These are phyloP conservation scores for Ophiostoma montium DNA, from an alignment of 2,329 filamentous ascomycete species.

Conservation along the genomic window DNA sequence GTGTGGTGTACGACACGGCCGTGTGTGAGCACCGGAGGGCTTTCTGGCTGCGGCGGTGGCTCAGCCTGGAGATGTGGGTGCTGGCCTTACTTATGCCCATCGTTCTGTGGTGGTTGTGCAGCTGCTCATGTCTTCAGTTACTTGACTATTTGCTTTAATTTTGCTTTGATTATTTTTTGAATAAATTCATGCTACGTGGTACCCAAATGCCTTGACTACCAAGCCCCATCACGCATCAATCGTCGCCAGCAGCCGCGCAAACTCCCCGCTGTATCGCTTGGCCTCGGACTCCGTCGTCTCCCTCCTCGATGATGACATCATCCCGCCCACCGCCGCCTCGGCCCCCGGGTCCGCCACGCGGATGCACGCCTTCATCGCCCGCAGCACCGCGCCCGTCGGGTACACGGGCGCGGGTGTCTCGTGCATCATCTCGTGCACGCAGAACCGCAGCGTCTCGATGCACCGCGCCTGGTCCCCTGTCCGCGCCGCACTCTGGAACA, in stretches of 20 bases:
- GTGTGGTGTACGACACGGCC: constrained; percentile 36
- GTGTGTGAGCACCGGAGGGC: constrained; percentile 29
- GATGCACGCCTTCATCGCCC: constrained; percentile 40
- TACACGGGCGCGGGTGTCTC: constrained; percentile 38
- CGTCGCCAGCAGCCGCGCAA: constrained; percentile 5
- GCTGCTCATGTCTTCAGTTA: constrained; percentile 13
- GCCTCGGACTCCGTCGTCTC: too few species aligned
- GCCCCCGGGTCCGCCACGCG: constrained; percentile 38
- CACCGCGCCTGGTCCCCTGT: constrained; percentile 29
- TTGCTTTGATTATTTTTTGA: neutral
- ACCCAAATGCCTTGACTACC: too few species aligned
- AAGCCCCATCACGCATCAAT: neutral
- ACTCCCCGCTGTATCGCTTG: constrained; percentile 5
- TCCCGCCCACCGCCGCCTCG: constrained; percentile 18
- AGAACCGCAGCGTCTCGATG: constrained; percentile 34
- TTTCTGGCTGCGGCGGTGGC: constrained; percentile 29
- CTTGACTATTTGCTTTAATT: neutral
- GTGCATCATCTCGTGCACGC: constrained; percentile 43
- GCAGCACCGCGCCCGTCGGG: constrained; percentile 28
- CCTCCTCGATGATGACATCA: neutral
- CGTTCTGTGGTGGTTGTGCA: constrained; percentile 23
- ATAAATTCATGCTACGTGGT: too few species aligned
- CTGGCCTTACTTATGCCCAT: constrained; percentile 28
- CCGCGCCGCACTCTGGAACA: constrained; percentile 35
- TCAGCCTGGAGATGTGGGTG: constrained; percentile 34